Base-by-base conservation (phyloP, 768 basidiomycete species). In the Amanita muscaria region DNA sequence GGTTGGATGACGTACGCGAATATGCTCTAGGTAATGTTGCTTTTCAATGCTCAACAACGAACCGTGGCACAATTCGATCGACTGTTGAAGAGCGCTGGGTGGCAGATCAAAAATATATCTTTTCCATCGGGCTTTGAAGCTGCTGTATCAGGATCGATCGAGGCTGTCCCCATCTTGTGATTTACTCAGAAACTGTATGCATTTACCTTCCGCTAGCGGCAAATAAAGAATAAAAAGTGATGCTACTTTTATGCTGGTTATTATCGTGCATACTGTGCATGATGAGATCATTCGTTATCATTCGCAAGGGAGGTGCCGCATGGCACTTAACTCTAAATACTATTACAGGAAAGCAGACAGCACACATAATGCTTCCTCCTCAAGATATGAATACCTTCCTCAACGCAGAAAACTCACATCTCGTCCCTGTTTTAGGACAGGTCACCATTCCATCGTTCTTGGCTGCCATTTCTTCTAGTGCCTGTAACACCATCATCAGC, bases 341-440 rank as follows among this genome's bases (percentile, higher is more conserved):
- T n/a, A n/a, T n/a, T n/a, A n/a, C n/a, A n/a, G n/a, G n/a, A n/a
- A n/a, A n/a, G n/a, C n/a, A n/a, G n/a, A n/a, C n/a, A n/a, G n/a
- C n/a, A n/a, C n/a, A n/a, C n/a, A 14, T 5, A 34, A 34, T n/a
- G 15, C 25, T 5, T 15, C 24, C 5, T 18, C 25, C 23, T 42
- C 65, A 94, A 43, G 90, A 90, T 48, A 97, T 87, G 61, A 84
- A 96, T 14, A 98, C 93, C 63, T 93, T 96, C 53, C 79, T 74
- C 43, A 97, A 65, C 16, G 75, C 74, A 8, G 64, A 61, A 53
- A 87, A 83, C 23, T 75, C 66, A 55, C 80, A 88, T 9, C 66
- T 69, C 41, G 75, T 65, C 31, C 74, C 75, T 1, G 88, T 83
- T 24, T 82, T 70, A 2, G 91, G 93, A 58, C 91, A 94, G 23